Percentiles rank a stretch among this genome's conserved stretches.
These are phyloP conservation scores for Podospora pseudopauciseta DNA, from an alignment of 495 filamentous ascomycete genomes.

Conservation along the genomic window DNA sequence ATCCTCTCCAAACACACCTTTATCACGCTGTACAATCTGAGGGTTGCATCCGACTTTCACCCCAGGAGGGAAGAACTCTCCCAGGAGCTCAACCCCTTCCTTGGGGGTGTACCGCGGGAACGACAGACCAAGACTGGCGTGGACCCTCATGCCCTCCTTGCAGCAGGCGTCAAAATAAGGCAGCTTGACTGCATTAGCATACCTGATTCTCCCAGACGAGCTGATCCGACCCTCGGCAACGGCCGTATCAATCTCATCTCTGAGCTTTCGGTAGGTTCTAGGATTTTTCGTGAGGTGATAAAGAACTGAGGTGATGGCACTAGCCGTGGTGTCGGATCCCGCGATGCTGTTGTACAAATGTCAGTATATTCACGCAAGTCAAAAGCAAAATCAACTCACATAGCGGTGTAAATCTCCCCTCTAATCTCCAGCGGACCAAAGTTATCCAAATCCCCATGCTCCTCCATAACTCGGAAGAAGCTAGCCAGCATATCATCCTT, in stretches of 20 bases:
- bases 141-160: constrained; percentile 59
- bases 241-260: neutral
- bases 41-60: constrained; percentile 55
- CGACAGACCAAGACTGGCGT: constrained; percentile 53
- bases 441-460: neutral
- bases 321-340: constrained; percentile 3
- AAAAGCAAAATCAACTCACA: neutral
- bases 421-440: neutral
- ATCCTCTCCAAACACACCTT: constrained; percentile 53
- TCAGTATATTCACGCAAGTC: neutral
- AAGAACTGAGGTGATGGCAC: constrained; percentile 4
- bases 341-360: neutral
- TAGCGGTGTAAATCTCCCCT: constrained; percentile 5
- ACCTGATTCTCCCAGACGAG: neutral
- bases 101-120: constrained; percentile 59
- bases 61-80: constrained; percentile 48
- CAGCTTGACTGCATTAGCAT: constrained; percentile 27
- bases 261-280: neutral
- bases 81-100: constrained; percentile 45
- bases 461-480: constrained; percentile 5
- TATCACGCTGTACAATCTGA: constrained; percentile 53
- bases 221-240: neutral
- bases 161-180: constrained; percentile 60
- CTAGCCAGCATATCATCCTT: constrained; percentile 1
- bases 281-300: constrained; percentile 8